Evolutionary conservation across 495 filamentous ascomycete genomes (phyloP).

Genomic region (Friedmanniomyces endolithicus): DNA sequence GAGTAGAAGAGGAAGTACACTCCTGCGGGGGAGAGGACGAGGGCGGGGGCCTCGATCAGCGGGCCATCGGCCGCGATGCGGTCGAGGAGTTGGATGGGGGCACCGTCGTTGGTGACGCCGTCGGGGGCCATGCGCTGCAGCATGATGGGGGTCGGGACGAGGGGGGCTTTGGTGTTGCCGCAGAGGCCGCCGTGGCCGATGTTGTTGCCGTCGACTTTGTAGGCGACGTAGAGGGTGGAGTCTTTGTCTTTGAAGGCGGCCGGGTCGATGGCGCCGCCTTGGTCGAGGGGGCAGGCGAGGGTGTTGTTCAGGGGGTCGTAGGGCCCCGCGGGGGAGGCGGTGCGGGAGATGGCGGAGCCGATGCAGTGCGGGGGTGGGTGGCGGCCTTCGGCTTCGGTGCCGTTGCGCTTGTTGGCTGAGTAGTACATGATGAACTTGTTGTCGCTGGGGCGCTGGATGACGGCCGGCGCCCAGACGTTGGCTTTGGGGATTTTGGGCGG

Average conservation of each 20-base stretch:
- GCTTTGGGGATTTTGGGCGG: constrained; percentile 8
- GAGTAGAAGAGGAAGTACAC: constrained; percentile 23
- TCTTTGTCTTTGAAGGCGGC: constrained; percentile 12
- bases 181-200: constrained; percentile 21
- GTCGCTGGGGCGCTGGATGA: constrained; percentile 9
- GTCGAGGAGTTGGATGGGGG: constrained; percentile 12
- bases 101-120: constrained; percentile 15
- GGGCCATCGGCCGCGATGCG: constrained; percentile 15
- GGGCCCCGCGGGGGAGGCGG: constrained; percentile 17
- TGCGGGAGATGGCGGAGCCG: constrained; percentile 16
- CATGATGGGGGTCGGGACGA: constrained; percentile 22
- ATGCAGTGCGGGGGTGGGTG: constrained; percentile 23
- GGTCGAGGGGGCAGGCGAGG: constrained; percentile 19
- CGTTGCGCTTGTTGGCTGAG: constrained; percentile 13
- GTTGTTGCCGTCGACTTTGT: constrained; percentile 38
- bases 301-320: constrained; percentile 17
- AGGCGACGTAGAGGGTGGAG: constrained; percentile 27
- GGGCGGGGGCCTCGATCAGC: constrained; percentile 19
- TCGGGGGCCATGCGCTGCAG: constrained; percentile 15
- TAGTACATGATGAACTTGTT: constrained; percentile 24
- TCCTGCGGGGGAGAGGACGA: constrained; percentile 6
- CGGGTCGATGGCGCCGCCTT: constrained; percentile 25
- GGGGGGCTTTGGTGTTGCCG: constrained; percentile 19
- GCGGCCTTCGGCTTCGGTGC: not conserved
- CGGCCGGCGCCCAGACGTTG: constrained; percentile 21